Evolutionary conservation across 1,139 yeast species (phyloP), one percentile per base, ranked within the genome.

Genomic region (Protomyces gravidus): DNA sequence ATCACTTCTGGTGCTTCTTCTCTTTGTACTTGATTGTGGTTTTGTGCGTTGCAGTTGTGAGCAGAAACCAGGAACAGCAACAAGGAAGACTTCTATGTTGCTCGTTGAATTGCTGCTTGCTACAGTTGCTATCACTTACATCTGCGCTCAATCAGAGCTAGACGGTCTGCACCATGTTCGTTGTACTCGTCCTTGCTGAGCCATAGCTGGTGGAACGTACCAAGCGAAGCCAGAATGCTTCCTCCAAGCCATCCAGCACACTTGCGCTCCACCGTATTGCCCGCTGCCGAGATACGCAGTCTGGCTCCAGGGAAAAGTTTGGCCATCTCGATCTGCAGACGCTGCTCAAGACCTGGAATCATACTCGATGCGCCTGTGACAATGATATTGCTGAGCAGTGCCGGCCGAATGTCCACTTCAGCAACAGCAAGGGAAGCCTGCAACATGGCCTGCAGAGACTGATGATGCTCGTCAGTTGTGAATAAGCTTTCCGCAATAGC

Each of bases 221-320:
- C 98, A 68, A 92, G 78, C 60, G 96, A 86, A 2, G 96, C 85
- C 62, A 92, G 76, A 45, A 92, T 94, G 65, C 95, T 85, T 5
- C 97, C 97, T 47, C 99, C 99, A 60, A 92, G 81, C 97, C 98
- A 92, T 5, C 94, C 79, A 64, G 94, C 89, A 70, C 82, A 87
- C 65, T 83, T 82, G 68, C 97, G 80, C 72, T 92, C 98, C 55
- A 80, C 79, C 1, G 86, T 74, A 70, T 87, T 88, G 40, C 98
- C 97, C 3, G 88, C 84, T 0, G 97, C 88, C 67, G 89, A 88
- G 50, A 92, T 80, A 68, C 97, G 78, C 57, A 92, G 84, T 72
- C 92, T 92, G 66, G 90, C 78, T n/a, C 97, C 96, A 1, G 97
- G 97, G 67, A 90, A 83, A 61, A 81, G 75, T 60, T 78, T 78